These are phyloP conservation scores for Plasmopara halstedii DNA, from an alignment of 352 stramenopile genomes.

Conservation along the genomic window DNA sequence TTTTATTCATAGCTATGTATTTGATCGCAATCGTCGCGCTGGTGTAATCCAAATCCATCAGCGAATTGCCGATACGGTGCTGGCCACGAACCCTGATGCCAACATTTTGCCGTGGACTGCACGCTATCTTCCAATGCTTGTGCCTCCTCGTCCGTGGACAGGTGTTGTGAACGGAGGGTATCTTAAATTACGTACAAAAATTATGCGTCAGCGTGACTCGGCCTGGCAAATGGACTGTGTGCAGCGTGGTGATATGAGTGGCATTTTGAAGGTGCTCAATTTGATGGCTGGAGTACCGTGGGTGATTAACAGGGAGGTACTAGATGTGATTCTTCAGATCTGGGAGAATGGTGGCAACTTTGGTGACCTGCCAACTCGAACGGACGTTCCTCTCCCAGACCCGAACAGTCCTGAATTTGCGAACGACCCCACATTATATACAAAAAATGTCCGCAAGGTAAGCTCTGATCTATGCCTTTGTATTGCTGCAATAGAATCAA, in stretches of 20 bases:
- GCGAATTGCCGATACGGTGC: slow-evolving; percentile 42
- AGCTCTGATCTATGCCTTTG: slow-evolving; percentile 18
- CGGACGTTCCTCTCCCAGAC: slow-evolving; percentile 54
- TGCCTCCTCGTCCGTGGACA: slow-evolving; percentile 90
- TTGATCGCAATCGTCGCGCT: slow-evolving; percentile 69
- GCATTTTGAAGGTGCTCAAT: slow-evolving; percentile 89
- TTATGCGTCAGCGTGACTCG: slow-evolving; percentile 88
- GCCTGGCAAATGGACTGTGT: slow-evolving; percentile 87
- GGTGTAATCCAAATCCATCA: slow-evolving; percentile 72
- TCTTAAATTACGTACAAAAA: slow-evolving; percentile 84
- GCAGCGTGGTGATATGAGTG: slow-evolving; percentile 72
- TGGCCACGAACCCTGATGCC: slow-evolving; percentile 40
- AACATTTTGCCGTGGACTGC: slow-evolving; percentile 74
- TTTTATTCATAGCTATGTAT: slow-evolving; percentile 75
- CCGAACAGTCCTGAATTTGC: slow-evolving; percentile 50
- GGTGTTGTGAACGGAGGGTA: slow-evolving; percentile 89
- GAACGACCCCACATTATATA: slow-evolving; percentile 54
- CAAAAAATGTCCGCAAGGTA: slow-evolving; percentile 74
- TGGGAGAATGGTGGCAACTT: slow-evolving; percentile 89
- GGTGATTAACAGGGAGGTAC: slow-evolving; percentile 93
- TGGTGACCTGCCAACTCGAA: slow-evolving; percentile 88
- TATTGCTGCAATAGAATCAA: slow-evolving; percentile 73
- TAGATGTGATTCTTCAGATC: slow-evolving; percentile 86
- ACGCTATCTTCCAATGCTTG: slow-evolving; percentile 94
- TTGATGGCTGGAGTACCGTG: slow-evolving; percentile 89